Evolutionary conservation across 1,284 basidiomycete genomes (phyloP).

Genomic region (Bjerkandera adusta): DNA sequence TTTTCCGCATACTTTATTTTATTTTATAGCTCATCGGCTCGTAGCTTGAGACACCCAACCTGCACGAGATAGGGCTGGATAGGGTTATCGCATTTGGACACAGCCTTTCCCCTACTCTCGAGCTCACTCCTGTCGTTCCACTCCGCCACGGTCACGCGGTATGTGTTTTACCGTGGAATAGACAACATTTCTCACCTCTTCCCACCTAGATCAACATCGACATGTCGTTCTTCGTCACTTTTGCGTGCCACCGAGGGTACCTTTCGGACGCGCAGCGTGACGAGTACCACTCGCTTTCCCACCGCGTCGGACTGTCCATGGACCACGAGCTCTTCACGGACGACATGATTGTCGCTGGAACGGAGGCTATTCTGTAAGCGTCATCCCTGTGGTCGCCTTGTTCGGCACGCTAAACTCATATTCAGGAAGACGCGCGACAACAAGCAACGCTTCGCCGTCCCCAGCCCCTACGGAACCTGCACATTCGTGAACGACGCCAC

Average conservation of each 20-base stretch:
- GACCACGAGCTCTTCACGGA: conserved; percentile 22
- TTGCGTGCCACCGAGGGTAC: conserved; percentile 17
- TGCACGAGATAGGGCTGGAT: conserved; percentile 21
- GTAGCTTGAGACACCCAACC: conserved; percentile 20
- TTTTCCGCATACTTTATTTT: not conserved
- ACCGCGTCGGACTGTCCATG: conserved; percentile 21
- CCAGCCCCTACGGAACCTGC: conserved; percentile 18
- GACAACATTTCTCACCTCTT: not conserved
- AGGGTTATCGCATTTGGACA: conserved; percentile 22
- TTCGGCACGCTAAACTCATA: not conserved
- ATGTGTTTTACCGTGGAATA: not conserved
- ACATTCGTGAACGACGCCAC: conserved; percentile 20
- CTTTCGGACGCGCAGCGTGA: conserved; percentile 18
- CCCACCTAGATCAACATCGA: conserved; percentile 20
- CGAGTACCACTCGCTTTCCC: conserved; percentile 18
- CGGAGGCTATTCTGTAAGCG: conserved; percentile 20
- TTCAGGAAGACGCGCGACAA: conserved; percentile 22
- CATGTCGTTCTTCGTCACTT: conserved; percentile 20
- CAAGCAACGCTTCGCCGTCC: conserved; percentile 22
- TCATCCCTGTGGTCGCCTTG: not conserved
- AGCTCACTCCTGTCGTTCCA: conserved; percentile 19
- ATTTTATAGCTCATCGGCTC: not conserved
- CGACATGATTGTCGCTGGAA: conserved; percentile 17
- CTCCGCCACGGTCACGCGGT: conserved; percentile 22
- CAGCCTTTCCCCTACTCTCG: conserved; percentile 19